These are phyloP conservation scores for Teunomyces cretensis DNA, from an alignment of 805 yeast species.

Conservation along the genomic window DNA sequence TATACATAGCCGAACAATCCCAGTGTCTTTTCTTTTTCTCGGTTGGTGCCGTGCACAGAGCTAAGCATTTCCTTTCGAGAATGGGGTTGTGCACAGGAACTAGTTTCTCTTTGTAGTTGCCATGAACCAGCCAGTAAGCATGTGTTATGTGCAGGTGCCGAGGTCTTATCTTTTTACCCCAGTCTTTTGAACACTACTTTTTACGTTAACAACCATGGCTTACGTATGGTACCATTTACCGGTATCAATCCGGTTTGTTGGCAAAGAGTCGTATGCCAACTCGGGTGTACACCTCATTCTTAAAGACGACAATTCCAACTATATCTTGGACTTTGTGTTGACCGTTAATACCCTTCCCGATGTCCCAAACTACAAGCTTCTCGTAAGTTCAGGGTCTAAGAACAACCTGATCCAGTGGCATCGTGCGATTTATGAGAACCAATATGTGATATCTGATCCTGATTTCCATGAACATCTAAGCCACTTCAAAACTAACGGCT, in stretches of 20 bases:
- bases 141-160: background rate
- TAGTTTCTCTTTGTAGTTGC: too few relatives aligned
- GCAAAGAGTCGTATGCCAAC: slow-evolving; percentile 13
- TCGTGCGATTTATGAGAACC: slow-evolving; percentile 1
- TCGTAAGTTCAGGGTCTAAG: slow-evolving; percentile 7
- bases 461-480: slow-evolving; percentile 13
- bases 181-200: background rate
- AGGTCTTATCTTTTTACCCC: slow-evolving; percentile 2
- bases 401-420: slow-evolving; percentile 9
- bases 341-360: slow-evolving; percentile 16
- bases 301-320: background rate
- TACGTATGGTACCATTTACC: slow-evolving; percentile 19
- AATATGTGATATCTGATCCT: background rate
- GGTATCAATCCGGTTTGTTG: slow-evolving; percentile 21
- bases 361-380: slow-evolving; percentile 3
- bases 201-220: background rate
- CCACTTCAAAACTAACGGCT: slow-evolving; percentile 22
- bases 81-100: too few relatives aligned
- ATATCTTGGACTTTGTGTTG: slow-evolving; percentile 13
- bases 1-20: too few relatives aligned
- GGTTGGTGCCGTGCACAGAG: too few relatives aligned
- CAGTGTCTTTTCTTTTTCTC: too few relatives aligned
- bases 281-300: slow-evolving; percentile 23
- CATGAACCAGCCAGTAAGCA: background rate
- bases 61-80: too few relatives aligned